Base-by-base conservation (phyloP, 352 stramenopile species). In the Globisporangium paddicum region DNA sequence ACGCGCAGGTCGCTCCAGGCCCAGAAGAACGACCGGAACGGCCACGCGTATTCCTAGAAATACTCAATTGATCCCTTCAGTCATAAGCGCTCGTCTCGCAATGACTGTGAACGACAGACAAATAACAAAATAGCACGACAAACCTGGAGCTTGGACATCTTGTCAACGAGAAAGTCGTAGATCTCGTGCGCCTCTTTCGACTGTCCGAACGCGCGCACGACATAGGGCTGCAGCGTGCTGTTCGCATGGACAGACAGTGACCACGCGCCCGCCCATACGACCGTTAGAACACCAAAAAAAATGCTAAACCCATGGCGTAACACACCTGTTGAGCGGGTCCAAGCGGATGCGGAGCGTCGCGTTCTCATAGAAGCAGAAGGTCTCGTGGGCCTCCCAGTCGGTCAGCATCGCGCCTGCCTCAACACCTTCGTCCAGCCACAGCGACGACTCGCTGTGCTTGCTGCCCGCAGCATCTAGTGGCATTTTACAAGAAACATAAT, bases 321-420 rank as follows among this genome's bases (percentile, higher is more conserved):
- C 35, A 26, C 58, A 86, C 79, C 75, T 95, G 65, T 89, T 83
- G 42, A 92, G 64, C 10, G 79, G 63, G 47, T 95, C 85, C 54
- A 93, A 61, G 3, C 82, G 81, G 26, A 91, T 71, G 23, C 75
- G 77, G 25, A 95, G 73, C 55, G 82, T 87, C 16, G 85, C 69
- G 49, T 91, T 91, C 32, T 87, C 77, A 23, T 72, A 79, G 58
- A 95, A 95, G 55, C 85, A 89, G 54, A 88, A 91, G 25, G 77
- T 89, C 30, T 79, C 67, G 19, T 81, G 68, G 23, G 86, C 68
- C 3, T 77, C 77, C 80, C 80, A 95, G 21, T 87, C 68, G 30
- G 19, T 42, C 28, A 95, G 53, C 44, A 60, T 44, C 7, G 60
- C 63, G 1, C 9, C 46, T 1, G 59, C 32, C 1, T 51, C 52